Conservation (phyloP, 2,329 filamentous ascomycete genomes). For the Claviceps africana region DNA sequence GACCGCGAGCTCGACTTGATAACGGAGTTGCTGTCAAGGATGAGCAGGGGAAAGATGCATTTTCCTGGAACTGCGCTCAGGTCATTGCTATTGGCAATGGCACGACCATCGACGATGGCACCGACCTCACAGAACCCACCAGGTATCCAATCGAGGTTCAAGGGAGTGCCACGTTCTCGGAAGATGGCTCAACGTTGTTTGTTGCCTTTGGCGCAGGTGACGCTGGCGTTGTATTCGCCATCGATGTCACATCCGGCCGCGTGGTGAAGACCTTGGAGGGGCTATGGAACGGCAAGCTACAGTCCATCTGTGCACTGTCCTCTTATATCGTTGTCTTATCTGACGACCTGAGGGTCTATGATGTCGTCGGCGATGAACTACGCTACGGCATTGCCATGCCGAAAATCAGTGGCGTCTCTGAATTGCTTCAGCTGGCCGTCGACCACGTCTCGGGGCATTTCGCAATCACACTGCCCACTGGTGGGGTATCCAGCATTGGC, state of each 20-base stretch:
- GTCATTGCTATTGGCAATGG: slow-evolving; percentile 38
- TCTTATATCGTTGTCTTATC: slow-evolving; percentile 65
- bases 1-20: slow-evolving; percentile 53
- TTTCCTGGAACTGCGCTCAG: slow-evolving; percentile 61
- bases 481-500: slow-evolving; percentile 39
- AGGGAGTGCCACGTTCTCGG: slow-evolving; percentile 62
- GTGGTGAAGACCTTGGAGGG: slow-evolving; percentile 54
- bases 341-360: slow-evolving; percentile 61
- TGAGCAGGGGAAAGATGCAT: slow-evolving; percentile 41
- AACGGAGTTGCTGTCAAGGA: slow-evolving; percentile 53
- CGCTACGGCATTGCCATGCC: slow-evolving; percentile 50
- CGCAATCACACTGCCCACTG: slow-evolving; percentile 42
- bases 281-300: slow-evolving; percentile 50
- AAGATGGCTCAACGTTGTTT: slow-evolving; percentile 74
- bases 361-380: slow-evolving; percentile 66
- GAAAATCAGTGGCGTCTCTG: slow-evolving; percentile 21
- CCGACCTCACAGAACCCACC: slow-evolving; percentile 13
- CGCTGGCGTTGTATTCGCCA: slow-evolving; percentile 54
- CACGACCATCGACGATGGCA: slow-evolving; percentile 28
- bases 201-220: slow-evolving; percentile 43
- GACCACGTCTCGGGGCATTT: slow-evolving; percentile 53
- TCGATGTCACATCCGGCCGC: slow-evolving; percentile 56
- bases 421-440: slow-evolving; percentile 55
- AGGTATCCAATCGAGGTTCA: slow-evolving; percentile 25
- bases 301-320: slow-evolving; percentile 56